phyloP scores from a whole-genome alignment of 805 yeast genomes.

The Nakazawaea sp. region DNA sequence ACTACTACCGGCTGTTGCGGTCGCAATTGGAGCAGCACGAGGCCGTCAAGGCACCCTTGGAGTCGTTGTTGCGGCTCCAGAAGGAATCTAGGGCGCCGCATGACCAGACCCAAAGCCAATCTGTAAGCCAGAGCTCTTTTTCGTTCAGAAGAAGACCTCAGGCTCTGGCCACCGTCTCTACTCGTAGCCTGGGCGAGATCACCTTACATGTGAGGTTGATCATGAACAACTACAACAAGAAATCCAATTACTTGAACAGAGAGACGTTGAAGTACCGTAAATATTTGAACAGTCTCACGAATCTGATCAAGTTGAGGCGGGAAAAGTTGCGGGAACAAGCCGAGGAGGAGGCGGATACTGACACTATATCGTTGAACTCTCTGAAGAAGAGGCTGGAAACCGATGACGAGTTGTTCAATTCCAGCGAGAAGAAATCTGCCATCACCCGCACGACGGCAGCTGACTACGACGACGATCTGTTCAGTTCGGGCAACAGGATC shows the following conservation, averaged over 20 bases:
- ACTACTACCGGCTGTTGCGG: constrained; percentile 33
- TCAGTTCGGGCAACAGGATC: neutral
- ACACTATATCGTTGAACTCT: too few species aligned
- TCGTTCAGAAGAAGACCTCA: constrained; percentile 4
- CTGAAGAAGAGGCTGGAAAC: too few species aligned
- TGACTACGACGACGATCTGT: constrained; percentile 14
- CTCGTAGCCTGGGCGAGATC: neutral
- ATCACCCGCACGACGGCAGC: neutral
- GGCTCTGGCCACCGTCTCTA: neutral
- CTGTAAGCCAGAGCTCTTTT: neutral
- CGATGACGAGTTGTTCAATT: neutral
- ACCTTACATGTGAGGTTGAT: constrained; percentile 27
- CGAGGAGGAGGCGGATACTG: neutral
- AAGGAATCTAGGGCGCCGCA: constrained; percentile 1
- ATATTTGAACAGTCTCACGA: constrained; percentile 38
- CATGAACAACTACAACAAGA: constrained; percentile 31
- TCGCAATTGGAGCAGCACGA: constrained; percentile 36
- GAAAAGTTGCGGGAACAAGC: constrained; percentile 18
- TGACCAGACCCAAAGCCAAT: constrained; percentile 10
- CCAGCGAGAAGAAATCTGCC: neutral
- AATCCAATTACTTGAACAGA: constrained; percentile 33
- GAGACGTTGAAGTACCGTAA: constrained; percentile 38
- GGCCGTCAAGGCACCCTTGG: constrained; percentile 21
- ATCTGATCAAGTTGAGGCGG: constrained; percentile 38
- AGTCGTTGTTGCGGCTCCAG: neutral